These are phyloP conservation scores for Rhodotorula babjevae DNA, from an alignment of 768 basidiomycete genomes.

Conservation along the genomic window DNA sequence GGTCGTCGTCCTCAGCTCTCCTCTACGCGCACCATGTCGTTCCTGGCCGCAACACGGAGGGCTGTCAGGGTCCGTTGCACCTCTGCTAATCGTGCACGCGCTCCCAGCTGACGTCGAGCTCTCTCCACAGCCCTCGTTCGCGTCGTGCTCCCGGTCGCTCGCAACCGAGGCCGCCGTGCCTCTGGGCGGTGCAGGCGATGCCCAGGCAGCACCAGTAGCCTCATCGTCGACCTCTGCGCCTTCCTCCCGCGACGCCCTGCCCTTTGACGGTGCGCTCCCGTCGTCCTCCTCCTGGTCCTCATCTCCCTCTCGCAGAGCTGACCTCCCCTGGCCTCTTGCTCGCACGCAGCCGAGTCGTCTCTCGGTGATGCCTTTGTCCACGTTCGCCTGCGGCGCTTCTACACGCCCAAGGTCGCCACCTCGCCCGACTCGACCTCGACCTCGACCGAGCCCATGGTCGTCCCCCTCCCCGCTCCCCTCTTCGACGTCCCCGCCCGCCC, in stretches of 20 bases:
- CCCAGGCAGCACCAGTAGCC: not conserved
- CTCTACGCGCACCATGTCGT: slow-evolving; percentile 15
- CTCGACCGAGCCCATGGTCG: slow-evolving; percentile 31
- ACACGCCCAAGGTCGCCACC: slow-evolving; percentile 12
- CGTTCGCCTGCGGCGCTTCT: slow-evolving; percentile 38
- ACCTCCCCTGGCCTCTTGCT: not conserved
- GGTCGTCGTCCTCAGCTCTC: not conserved
- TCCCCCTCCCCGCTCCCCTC: slow-evolving; percentile 54
- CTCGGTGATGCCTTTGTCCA: slow-evolving; percentile 35
- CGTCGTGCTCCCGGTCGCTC: slow-evolving; percentile 25
- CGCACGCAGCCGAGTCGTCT: slow-evolving; percentile 4
- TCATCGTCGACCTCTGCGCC: not conserved
- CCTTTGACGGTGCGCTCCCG: slow-evolving; percentile 2
- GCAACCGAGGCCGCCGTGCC: slow-evolving; percentile 16
- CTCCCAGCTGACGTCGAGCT: not conserved
- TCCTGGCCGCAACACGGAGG: slow-evolving; percentile 27
- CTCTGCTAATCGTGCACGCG: not conserved
- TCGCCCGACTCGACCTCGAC: slow-evolving; percentile 2
- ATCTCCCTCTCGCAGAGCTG: not conserved
- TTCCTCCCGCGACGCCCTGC: not conserved
- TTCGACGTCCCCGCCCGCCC: slow-evolving; percentile 83
- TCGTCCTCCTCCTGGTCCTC: too few species aligned
- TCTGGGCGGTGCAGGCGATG: not conserved
- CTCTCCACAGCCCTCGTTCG: slow-evolving; percentile 19
- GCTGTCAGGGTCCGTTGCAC: slow-evolving; percentile 4